Percentiles rank a stretch among this genome's conserved stretches.
These are phyloP conservation scores for Pleurotus sapidus DNA, from an alignment of 768 basidiomycete genomes.

Conservation along the genomic window DNA sequence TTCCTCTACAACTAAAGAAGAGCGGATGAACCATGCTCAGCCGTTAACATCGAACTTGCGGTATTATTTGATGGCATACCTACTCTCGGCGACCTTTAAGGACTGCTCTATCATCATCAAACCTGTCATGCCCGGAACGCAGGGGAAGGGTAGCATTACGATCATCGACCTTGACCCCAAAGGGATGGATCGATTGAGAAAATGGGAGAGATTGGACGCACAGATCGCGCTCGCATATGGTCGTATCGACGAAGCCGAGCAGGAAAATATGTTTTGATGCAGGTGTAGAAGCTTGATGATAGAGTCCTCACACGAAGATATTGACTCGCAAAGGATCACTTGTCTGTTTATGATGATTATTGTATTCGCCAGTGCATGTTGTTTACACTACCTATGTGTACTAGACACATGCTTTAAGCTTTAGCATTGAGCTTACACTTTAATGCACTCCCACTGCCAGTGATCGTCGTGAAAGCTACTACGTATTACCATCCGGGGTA, in stretches of 20 bases:
- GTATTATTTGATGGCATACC: conserved; percentile 68
- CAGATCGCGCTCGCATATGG: conserved; percentile 54
- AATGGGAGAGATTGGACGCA: conserved; percentile 74
- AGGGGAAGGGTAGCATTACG: conserved; percentile 38
- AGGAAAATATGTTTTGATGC: conserved; percentile 16
- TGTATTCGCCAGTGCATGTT: no score
- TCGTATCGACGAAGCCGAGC: conserved; percentile 12
- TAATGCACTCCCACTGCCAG: no score
- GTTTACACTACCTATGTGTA: no score
- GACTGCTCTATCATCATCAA: conserved; percentile 74
- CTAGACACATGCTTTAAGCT: no score
- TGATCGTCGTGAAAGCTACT: no score
- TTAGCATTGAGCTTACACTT: no score
- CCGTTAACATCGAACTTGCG: conserved; percentile 45
- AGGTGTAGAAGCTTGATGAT: background rate
- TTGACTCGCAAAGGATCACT: no score
- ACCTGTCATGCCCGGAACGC: conserved; percentile 11
- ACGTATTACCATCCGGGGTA: no score
- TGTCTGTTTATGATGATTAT: no score
- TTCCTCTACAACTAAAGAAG: conserved; percentile 29
- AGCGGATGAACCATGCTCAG: background rate
- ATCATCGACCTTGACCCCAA: conserved; percentile 91
- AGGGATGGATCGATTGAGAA: conserved; percentile 53
- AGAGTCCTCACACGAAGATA: background rate
- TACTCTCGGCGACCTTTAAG: conserved; percentile 93